Evolutionary conservation across 1,139 yeast genomes (phyloP).

Genomic region (Hemisphaericaspora xylanilytica): DNA sequence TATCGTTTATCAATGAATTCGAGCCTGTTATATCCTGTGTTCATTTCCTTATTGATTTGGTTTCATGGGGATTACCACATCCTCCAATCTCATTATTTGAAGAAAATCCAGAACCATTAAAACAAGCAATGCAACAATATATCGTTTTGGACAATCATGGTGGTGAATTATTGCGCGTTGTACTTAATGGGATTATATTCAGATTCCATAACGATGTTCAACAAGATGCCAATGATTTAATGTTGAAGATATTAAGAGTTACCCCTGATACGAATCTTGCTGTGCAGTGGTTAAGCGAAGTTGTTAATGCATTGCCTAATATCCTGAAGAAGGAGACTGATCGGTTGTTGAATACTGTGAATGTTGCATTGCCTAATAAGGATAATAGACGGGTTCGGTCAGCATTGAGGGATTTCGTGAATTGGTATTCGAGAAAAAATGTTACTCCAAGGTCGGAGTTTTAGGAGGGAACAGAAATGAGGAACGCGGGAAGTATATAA

Average conservation of each 20-base stretch:
- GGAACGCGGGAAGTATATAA: neutral
- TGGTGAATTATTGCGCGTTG: conserved; percentile 48
- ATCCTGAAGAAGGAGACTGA: conserved; percentile 65
- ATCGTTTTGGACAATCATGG: conserved; percentile 52
- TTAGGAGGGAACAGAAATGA: conserved; percentile 8
- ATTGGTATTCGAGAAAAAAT: conserved; percentile 81
- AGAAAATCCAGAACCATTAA: conserved; percentile 48
- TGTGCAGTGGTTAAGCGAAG: conserved; percentile 58
- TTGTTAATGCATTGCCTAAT: conserved; percentile 57
- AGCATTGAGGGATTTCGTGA: conserved; percentile 70
- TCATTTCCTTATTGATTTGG: conserved; percentile 73
- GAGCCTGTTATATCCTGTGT: conserved; percentile 71
- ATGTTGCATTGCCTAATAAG: conserved; percentile 61
- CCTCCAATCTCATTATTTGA: conserved; percentile 76
- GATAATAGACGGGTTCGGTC: conserved; percentile 74
- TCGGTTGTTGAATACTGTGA: conserved; percentile 56
- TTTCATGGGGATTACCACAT: conserved; percentile 78
- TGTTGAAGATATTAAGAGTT: conserved; percentile 63
- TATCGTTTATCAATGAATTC: conserved; percentile 56
- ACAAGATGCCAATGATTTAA: conserved; percentile 72
- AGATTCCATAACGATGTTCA: conserved; percentile 70
- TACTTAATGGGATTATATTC: conserved; percentile 67
- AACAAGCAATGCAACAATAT: conserved; percentile 42
- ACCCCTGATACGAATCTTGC: conserved; percentile 39
- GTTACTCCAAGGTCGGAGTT: conserved; percentile 50